Evolutionary conservation across 1,284 basidiomycete genomes (phyloP).

Genomic region (Microbotryum lychnidis-dioicae): DNA sequence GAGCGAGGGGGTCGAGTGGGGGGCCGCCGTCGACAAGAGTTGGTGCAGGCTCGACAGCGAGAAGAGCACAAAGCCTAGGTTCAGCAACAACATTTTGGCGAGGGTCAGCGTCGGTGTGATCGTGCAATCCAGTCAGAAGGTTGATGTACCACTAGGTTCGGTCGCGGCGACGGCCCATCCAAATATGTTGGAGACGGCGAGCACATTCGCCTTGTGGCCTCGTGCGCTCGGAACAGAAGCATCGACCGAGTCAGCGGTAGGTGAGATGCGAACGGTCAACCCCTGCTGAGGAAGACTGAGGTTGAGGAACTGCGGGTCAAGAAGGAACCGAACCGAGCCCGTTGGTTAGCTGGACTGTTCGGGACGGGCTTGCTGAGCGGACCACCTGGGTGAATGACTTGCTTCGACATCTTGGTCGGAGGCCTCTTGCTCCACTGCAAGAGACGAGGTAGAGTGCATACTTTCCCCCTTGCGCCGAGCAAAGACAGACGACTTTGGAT

Average conservation of each 20-base stretch:
- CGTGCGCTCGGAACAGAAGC: neutral
- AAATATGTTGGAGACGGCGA: constrained; percentile 29
- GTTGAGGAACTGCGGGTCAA: constrained; percentile 16
- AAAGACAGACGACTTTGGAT: too few species aligned
- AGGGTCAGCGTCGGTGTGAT: too few species aligned
- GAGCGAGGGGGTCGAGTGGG: constrained; percentile 18
- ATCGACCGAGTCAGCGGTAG: neutral
- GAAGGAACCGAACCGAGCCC: too few species aligned
- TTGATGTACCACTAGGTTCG: constrained; percentile 10
- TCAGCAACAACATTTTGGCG: neutral
- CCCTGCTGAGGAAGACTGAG: constrained; percentile 19
- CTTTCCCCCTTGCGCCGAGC: too few species aligned
- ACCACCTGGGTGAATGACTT: too few species aligned
- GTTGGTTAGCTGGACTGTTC: too few species aligned
- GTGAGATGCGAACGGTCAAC: constrained; percentile 7
- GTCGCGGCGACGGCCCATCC: constrained; percentile 21
- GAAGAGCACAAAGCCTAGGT: constrained; percentile 30
- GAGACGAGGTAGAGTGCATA: too few species aligned
- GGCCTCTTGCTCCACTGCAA: too few species aligned
- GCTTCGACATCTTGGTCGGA: too few species aligned
- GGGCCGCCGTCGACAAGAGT: constrained; percentile 6
- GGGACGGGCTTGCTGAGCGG: too few species aligned
- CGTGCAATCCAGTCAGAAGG: too few species aligned
- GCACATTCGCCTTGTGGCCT: constrained; percentile 13
- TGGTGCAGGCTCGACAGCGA: constrained; percentile 20